phyloP scores from a whole-genome alignment of 805 yeast species.

The Cyberlindnera japonica region DNA sequence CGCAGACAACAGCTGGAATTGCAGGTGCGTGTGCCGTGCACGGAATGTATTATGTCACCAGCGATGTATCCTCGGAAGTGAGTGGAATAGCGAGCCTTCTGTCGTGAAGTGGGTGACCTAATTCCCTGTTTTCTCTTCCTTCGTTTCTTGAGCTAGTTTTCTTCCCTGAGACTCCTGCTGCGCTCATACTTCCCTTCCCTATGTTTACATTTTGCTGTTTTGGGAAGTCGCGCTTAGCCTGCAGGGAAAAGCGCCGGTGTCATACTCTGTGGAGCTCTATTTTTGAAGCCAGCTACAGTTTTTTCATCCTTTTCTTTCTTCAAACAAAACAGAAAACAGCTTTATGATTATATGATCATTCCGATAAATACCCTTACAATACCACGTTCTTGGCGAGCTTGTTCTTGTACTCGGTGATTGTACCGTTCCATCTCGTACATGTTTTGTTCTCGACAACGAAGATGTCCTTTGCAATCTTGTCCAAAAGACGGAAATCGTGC shows the following conservation, averaged over 20 bases:
- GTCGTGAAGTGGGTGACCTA: too few relatives aligned
- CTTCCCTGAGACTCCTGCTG: background rate
- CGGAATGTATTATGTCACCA: background rate
- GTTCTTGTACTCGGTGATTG: conserved; percentile 88
- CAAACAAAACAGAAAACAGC: background rate
- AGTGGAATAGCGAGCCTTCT: too few relatives aligned
- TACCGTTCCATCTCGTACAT: conserved; percentile 95
- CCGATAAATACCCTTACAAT: conserved; percentile 36
- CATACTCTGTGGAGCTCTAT: too few relatives aligned
- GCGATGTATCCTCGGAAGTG: too few relatives aligned
- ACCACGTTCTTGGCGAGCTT: conserved; percentile 90
- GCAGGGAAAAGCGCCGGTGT: too few relatives aligned
- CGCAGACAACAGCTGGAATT: too few relatives aligned
- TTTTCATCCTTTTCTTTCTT: too few relatives aligned
- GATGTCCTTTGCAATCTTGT: conserved; percentile 96
- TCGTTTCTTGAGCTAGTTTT: background rate
- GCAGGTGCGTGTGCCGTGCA: background rate
- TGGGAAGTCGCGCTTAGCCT: background rate
- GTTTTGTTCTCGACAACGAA: conserved; percentile 94
- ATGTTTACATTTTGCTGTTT: conserved; percentile 11
- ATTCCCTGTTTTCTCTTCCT: background rate
- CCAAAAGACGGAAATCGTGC: conserved; percentile 97
- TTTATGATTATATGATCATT: conserved; percentile 2
- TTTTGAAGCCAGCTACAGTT: too few relatives aligned
- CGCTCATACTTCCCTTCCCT: background rate